phyloP scores from a whole-genome alignment of 441 rosid genomes.

The Croton setiger region DNA sequence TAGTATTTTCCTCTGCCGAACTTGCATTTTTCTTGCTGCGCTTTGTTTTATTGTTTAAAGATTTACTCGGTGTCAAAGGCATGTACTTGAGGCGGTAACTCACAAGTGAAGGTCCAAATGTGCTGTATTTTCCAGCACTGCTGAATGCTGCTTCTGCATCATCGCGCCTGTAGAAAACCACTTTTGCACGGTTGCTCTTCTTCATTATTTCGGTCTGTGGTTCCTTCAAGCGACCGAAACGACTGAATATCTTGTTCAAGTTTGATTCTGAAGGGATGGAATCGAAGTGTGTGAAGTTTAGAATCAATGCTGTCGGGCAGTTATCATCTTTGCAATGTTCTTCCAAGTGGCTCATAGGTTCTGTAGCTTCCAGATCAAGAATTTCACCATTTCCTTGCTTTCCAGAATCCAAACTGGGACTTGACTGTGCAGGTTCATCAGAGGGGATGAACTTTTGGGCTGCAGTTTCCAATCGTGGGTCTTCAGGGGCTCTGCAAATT shows the following conservation, averaged over 20 bases:
- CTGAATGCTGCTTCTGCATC: slow-evolving; percentile 77
- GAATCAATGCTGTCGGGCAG: slow-evolving; percentile 48
- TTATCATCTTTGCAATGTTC: slow-evolving; percentile 24
- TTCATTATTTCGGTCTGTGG: slow-evolving; percentile 47
- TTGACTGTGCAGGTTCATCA: slow-evolving; percentile 19
- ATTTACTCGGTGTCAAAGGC: slow-evolving; percentile 22
- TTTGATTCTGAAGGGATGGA: slow-evolving; percentile 48
- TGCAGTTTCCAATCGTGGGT: slow-evolving; percentile 13
- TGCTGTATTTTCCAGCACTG: slow-evolving; percentile 65
- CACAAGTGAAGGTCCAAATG: slow-evolving; percentile 69
- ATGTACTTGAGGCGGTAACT: slow-evolving; percentile 65
- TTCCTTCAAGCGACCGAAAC: slow-evolving; percentile 47
- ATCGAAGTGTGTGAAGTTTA: slow-evolving; percentile 48
- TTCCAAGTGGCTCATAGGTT: slow-evolving; percentile 14
- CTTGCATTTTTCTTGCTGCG: slow-evolving; percentile 17
- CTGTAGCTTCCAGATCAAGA: slow-evolving; percentile 22
- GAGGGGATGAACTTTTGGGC: slow-evolving; percentile 7
- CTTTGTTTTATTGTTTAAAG: slow-evolving; percentile 22
- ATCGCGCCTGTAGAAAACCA: slow-evolving; percentile 51
- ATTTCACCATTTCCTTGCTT: slow-evolving; percentile 18
- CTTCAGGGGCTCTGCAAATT: slow-evolving; percentile 23
- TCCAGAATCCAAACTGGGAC: slow-evolving; percentile 18
- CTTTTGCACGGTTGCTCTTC: slow-evolving; percentile 58
- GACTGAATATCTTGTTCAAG: slow-evolving; percentile 59
- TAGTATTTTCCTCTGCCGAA: slow-evolving; percentile 14